These are phyloP conservation scores for Saccharomycopsis sp. DNA, from an alignment of 805 yeast genomes.

Conservation along the genomic window DNA sequence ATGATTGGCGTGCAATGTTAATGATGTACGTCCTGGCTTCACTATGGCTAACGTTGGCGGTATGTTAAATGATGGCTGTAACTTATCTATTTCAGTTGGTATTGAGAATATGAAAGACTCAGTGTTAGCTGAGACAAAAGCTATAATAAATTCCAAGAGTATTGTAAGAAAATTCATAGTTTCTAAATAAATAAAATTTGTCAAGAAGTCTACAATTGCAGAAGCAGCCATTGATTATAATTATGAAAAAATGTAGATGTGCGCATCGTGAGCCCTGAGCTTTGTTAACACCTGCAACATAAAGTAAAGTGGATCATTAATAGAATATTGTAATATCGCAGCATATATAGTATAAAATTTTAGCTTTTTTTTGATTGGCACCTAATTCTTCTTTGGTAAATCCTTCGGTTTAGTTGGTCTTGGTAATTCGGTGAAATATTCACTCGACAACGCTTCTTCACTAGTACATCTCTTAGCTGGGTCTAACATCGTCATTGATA, in stretches of 20 bases:
- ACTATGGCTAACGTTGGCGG: background rate
- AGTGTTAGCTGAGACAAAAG: slow-evolving; percentile 11
- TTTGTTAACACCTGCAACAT: too few species aligned
- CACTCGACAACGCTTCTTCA: slow-evolving; percentile 53
- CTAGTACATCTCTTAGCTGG: slow-evolving; percentile 70
- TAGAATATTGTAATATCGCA: too few species aligned
- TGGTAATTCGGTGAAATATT: slow-evolving; percentile 69
- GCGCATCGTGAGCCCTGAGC: too few species aligned
- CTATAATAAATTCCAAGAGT: too few species aligned
- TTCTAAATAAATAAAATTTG: too few species aligned
- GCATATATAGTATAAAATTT: too few species aligned
- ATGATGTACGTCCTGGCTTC: background rate
- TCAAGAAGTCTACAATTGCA: too few species aligned
- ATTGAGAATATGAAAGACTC: slow-evolving; percentile 16
- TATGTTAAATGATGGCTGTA: too few species aligned
- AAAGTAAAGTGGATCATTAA: too few species aligned
- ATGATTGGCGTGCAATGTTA: slow-evolving; percentile 3
- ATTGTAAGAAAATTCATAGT: too few species aligned
- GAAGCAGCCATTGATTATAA: too few species aligned
- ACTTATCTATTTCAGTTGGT: slow-evolving; percentile 5
- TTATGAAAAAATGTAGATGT: too few species aligned
- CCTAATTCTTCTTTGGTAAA: slow-evolving; percentile 44
- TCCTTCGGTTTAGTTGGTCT: slow-evolving; percentile 61
- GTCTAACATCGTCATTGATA: slow-evolving; percentile 65
- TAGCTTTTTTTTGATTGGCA: background rate